Conservation (phyloP, 1,139 yeast genomes). For the Hemisphaericaspora lyxosophila region DNA sequence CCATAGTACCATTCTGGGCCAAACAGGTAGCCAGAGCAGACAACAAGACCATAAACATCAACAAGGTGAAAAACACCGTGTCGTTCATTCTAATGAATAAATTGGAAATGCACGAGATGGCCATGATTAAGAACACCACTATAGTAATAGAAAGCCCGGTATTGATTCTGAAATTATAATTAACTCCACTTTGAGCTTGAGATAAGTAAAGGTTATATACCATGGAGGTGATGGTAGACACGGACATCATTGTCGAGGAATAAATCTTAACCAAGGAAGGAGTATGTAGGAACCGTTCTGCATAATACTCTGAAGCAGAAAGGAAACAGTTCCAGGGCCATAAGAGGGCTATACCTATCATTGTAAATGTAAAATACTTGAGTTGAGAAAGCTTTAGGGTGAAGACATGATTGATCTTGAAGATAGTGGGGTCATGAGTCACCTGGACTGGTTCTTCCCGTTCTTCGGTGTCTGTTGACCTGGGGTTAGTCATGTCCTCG, state of each 20-base stretch:
- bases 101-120: constrained; percentile 49
- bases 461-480: constrained; percentile 14
- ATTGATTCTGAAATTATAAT: constrained; percentile 59
- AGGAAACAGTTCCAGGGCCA: constrained; percentile 98
- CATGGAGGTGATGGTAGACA: constrained; percentile 73
- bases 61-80: constrained; percentile 40
- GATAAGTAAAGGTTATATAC: constrained; percentile 64
- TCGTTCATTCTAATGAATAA: constrained; percentile 40
- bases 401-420: constrained; percentile 18
- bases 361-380: constrained; percentile 60
- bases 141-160: constrained; percentile 60
- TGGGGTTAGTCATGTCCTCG: constrained; percentile 19
- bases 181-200: constrained; percentile 61
- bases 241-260: constrained; percentile 87
- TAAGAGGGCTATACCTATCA: constrained; percentile 73
- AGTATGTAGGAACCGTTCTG: constrained; percentile 56
- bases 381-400: constrained; percentile 35
- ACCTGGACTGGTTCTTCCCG: neutral
- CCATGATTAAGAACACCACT: constrained; percentile 52
- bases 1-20: constrained; percentile 90
- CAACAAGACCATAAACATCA: constrained; percentile 57
- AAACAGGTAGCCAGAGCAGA: constrained; percentile 68
- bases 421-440: constrained; percentile 28
- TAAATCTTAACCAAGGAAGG: constrained; percentile 60
- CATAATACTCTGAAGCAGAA: constrained; percentile 82